Conservation (phyloP, 768 basidiomycete genomes). For the Lenzites betulinus region DNA sequence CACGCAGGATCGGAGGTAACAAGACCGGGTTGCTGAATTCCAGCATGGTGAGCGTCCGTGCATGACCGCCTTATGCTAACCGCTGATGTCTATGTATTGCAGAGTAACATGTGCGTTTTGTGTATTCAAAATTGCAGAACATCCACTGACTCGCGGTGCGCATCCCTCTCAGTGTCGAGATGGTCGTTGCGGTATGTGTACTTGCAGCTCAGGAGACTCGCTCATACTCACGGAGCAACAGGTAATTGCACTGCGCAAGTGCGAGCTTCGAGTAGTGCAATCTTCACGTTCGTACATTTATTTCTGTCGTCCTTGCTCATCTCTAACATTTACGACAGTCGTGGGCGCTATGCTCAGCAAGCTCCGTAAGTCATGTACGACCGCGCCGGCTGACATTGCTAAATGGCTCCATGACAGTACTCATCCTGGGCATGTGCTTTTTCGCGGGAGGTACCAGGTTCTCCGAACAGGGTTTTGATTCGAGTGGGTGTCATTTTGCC, state of each 20-base stretch:
- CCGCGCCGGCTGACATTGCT: neutral
- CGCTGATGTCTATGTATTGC: constrained; percentile 22
- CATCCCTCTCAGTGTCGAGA: constrained; percentile 40
- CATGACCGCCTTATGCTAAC: neutral
- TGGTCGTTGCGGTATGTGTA: constrained; percentile 70
- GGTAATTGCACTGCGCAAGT: constrained; percentile 82
- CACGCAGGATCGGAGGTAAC: constrained; percentile 73
- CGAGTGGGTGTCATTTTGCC: constrained; percentile 45
- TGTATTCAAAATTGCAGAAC: neutral
- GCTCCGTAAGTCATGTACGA: constrained; percentile 44
- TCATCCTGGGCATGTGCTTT: constrained; percentile 85
- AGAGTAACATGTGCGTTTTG: constrained; percentile 64
- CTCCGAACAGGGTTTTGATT: constrained; percentile 77
- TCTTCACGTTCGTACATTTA: constrained; percentile 58
- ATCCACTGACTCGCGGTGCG: neutral
- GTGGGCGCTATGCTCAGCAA: constrained; percentile 85
- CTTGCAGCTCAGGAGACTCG: neutral
- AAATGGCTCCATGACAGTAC: constrained; percentile 45
- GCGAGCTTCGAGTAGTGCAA: constrained; percentile 80
- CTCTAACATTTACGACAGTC: constrained; percentile 42
- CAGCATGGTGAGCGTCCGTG: constrained; percentile 56
- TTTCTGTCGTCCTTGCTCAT: neutral
- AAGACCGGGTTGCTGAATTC: constrained; percentile 81
- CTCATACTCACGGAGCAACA: constrained; percentile 29
- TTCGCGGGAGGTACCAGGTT: constrained; percentile 79